These are phyloP conservation scores for Chlorophyllum brunneum DNA, from an alignment of 768 basidiomycete species.

Conservation along the genomic window DNA sequence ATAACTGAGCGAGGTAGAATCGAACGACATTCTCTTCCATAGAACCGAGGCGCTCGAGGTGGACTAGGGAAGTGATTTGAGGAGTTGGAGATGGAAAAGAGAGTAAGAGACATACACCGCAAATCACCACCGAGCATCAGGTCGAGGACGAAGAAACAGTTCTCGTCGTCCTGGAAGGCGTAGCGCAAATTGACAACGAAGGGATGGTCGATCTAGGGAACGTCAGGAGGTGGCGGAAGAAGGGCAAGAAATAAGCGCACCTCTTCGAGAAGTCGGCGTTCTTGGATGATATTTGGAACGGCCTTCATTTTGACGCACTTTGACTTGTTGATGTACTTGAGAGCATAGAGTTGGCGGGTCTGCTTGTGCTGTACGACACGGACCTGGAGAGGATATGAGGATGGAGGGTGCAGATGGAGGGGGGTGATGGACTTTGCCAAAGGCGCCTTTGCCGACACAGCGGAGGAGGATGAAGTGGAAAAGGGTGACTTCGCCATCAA, in stretches of 20 bases:
- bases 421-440: constrained; percentile 76
- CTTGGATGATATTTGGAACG: constrained; percentile 95
- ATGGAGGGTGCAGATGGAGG: constrained; percentile 15
- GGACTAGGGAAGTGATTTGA: constrained; percentile 49
- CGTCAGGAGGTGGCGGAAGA: neutral
- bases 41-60: constrained; percentile 76
- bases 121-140: constrained; percentile 96
- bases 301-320: constrained; percentile 99
- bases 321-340: constrained; percentile 99
- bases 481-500: constrained; percentile 91
- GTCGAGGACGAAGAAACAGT: constrained; percentile 97
- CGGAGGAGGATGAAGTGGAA: constrained; percentile 95
- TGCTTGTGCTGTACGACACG: constrained; percentile 99
- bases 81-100: constrained; percentile 3
- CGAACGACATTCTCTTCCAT: constrained; percentile 76
- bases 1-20: constrained; percentile 88
- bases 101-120: constrained; percentile 60
- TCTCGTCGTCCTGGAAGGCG: constrained; percentile 97
- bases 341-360: constrained; percentile 91
- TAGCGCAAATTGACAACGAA: constrained; percentile 94
- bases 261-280: constrained; percentile 93
- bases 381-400: constrained; percentile 52
- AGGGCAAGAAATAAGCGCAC: constrained; percentile 34
- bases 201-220: constrained; percentile 82
- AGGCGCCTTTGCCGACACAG: constrained; percentile 98